Base-by-base conservation (phyloP, 139 green algal genomes). In the Coccomyxa sp. region DNA sequence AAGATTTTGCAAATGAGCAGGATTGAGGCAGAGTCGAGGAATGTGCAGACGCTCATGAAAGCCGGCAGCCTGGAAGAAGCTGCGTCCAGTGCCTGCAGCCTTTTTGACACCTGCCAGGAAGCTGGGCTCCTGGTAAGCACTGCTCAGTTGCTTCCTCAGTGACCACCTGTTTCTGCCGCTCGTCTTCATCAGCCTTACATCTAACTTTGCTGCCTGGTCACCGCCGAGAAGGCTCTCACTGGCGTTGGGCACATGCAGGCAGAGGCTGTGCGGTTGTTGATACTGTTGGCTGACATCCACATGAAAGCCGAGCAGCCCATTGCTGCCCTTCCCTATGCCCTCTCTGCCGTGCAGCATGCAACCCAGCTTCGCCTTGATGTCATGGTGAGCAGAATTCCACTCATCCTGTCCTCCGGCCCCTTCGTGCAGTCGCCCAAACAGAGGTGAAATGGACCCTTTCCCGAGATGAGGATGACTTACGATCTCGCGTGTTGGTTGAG, bases 241-340 rank as follows among this genome's bases (percentile, higher is more conserved):
- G 38, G 38, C 7, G 3, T 7, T 51, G 38, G 38, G 3, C 38
- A 51, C 38, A 51, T 51, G 38, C 84, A 91, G 58, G 75, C 84
- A 27, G 81, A 86, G 28, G 79, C 82, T 16, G 59, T 90, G 25
- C 82, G 85, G 71, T 79, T 87, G 76, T 84, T 93, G 81, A 81
- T 94, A 81, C 84, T 92, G 71, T 71, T 93, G 83, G 89, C 80
- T 12, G 85, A 85, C 32, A 82, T 88, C 13, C 85, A 92, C 76
- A 67, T 84, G 12, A 81, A 81, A 10, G 88, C 90, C 7, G 86
- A 83, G 1, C 82, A 85, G 57, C 87, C 86, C 0, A 63, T 87
- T 45, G 77, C 84, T 0, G 90, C 87, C 28, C 85, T 93, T 66
- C 87, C 86, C 51, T 89, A 94, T 68, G 82, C 87, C 17, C 88